phyloP scores from a whole-genome alignment of 176 grass and related monocot species.

The Ensete glaucum region DNA sequence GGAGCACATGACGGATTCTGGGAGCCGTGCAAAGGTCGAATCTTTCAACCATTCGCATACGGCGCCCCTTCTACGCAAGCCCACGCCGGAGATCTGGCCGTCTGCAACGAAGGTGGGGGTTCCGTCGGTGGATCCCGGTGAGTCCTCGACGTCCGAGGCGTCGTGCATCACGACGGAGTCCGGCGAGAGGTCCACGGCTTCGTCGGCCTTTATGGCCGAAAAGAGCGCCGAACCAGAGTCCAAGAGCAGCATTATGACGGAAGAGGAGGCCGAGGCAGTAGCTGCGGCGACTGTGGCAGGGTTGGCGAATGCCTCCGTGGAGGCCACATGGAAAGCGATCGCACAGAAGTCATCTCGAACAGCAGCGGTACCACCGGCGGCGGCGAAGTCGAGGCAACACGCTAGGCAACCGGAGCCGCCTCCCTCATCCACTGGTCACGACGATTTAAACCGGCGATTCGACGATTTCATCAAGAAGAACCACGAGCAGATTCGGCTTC shows the following conservation, averaged over 20 bases:
- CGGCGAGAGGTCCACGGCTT: slow-evolving; percentile 28
- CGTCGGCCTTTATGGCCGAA: slow-evolving; percentile 8
- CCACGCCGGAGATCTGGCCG: background rate
- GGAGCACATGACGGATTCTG: slow-evolving; percentile 1
- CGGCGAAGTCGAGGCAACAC: background rate
- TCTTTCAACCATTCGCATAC: background rate
- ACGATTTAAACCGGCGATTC: slow-evolving; percentile 65
- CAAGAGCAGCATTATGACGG: slow-evolving; percentile 3
- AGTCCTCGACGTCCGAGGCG: background rate
- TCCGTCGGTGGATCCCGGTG: background rate
- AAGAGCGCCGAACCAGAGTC: slow-evolving; percentile 15
- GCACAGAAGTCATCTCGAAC: slow-evolving; percentile 45
- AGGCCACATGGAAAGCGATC: slow-evolving; percentile 82
- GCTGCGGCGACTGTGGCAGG: background rate
- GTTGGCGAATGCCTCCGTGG: slow-evolving; percentile 46
- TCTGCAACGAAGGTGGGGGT: background rate
- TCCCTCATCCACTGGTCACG: slow-evolving; percentile 31
- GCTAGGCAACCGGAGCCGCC: background rate
- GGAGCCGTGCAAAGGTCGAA: background rate
- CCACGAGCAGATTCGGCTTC: slow-evolving; percentile 36
- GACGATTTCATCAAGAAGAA: slow-evolving; percentile 92
- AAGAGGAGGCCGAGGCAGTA: background rate
- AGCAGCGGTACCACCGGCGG: background rate
- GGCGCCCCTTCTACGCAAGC: background rate
- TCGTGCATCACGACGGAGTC: slow-evolving; percentile 28